Percentiles rank a stretch among this genome's conserved stretches.
Conservation (phyloP, 2,329 filamentous ascomycete species). For the Aspergillus fischeri region DNA sequence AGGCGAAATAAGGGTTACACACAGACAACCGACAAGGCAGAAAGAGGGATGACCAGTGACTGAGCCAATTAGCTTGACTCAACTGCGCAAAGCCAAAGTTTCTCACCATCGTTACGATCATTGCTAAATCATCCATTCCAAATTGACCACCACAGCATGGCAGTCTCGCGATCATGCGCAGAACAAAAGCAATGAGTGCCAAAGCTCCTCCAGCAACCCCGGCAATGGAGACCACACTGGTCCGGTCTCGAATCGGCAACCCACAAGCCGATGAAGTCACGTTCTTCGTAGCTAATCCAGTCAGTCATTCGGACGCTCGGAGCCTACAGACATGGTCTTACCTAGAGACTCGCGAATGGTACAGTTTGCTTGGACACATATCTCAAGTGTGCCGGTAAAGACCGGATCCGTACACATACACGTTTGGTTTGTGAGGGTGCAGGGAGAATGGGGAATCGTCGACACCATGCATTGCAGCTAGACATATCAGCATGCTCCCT, state of each 20-base stretch:
- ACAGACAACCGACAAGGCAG: constrained; percentile 24
- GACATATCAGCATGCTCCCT: no score
- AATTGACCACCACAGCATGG: constrained; percentile 32
- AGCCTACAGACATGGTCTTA: constrained; percentile 12
- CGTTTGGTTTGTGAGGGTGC: constrained; percentile 33
- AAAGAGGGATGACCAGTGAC: constrained; percentile 20
- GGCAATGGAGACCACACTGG: constrained; percentile 25
- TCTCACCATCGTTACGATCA: constrained; percentile 28
- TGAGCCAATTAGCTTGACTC: constrained; percentile 1
- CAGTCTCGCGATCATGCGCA: constrained; percentile 37
- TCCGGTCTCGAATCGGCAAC: constrained; percentile 35
- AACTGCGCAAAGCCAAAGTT: not conserved
- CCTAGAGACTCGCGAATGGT: constrained; percentile 36
- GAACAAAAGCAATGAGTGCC: constrained; percentile 29
- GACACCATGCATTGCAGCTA: constrained; percentile 22
- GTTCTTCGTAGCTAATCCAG: constrained; percentile 38
- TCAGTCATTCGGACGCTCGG: constrained; percentile 5
- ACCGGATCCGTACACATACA: constrained; percentile 39
- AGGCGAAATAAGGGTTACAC: constrained; percentile 4
- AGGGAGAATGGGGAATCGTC: constrained; percentile 31
- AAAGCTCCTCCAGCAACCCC: constrained; percentile 33
- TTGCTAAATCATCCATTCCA: constrained; percentile 40
- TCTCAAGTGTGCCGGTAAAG: constrained; percentile 28
- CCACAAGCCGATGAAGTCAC: constrained; percentile 37
- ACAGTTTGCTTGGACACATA: constrained; percentile 34